Evolutionary conservation across 371 early-diverging fungal genomes (phyloP).

Genomic region (Parasitella parasitica): DNA sequence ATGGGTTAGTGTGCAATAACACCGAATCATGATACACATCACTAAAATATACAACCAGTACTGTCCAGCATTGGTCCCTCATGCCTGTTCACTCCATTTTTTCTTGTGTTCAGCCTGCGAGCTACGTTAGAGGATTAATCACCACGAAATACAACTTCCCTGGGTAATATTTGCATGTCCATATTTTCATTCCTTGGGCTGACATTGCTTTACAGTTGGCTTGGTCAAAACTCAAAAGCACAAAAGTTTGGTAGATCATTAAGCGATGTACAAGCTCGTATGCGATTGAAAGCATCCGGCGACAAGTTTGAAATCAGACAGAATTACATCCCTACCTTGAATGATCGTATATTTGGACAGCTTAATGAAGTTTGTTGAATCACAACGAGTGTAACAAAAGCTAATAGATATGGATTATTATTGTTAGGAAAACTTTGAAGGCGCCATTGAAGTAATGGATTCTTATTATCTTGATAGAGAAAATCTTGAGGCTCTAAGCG

Average conservation of each 20-base stretch:
- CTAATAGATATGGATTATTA: neutral
- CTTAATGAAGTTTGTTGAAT: slow-evolving; percentile 49
- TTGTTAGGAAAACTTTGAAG: slow-evolving; percentile 61
- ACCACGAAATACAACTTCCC: slow-evolving; percentile 49
- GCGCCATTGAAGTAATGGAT: slow-evolving; percentile 85
- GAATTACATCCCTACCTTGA: slow-evolving; percentile 79
- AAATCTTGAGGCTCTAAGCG: slow-evolving; percentile 83
- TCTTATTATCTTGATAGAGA: slow-evolving; percentile 87
- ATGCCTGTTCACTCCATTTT: slow-evolving; percentile 91
- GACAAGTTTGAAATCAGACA: slow-evolving; percentile 86
- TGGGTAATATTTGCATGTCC: slow-evolving; percentile 18
- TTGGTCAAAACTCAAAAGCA: slow-evolving; percentile 93
- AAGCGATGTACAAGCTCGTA: slow-evolving; percentile 81
- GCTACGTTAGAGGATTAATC: slow-evolving; percentile 67
- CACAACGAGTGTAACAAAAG: slow-evolving; percentile 2
- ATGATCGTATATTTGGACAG: slow-evolving; percentile 63
- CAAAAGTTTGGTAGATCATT: slow-evolving; percentile 73
- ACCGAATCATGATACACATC: neutral
- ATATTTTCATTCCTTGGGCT: neutral
- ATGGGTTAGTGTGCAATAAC: slow-evolving; percentile 54
- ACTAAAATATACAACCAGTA: slow-evolving; percentile 12
- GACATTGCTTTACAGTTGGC: slow-evolving; percentile 58
- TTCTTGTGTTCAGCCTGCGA: slow-evolving; percentile 89
- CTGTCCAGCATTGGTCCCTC: slow-evolving; percentile 86
- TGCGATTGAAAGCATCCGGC: slow-evolving; percentile 78